Evolutionary conservation across 177 flowering plant species (phyloP), one percentile per base, ranked within the genome.

Genomic region (Telopea speciosissima): DNA sequence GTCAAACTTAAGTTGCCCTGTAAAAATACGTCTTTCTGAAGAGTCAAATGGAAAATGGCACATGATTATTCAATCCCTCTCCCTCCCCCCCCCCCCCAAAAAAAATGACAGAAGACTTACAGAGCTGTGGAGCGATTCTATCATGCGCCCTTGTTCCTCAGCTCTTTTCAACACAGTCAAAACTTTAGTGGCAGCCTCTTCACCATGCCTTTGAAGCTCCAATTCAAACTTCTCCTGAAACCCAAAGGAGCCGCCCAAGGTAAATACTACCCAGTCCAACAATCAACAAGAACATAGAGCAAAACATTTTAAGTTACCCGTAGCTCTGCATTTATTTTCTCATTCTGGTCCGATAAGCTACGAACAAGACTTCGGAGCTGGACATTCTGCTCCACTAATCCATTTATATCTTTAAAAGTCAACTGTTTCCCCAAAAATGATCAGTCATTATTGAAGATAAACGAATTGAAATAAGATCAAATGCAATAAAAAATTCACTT

Each of bases 371-470:
- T 86, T 21, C 97, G 89, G 17, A 95, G 89, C 74, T 90, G 85
- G 60, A 88, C 97, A 87, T 95, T 95, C 82, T 95, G 99, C 84
- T 89, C 98, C 64, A 95, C 96, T 73, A 95, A 76, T 66, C 90
- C 96, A 81, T 84, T 90, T 74, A 95, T 91, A 73, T 90, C 96
- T 78, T 82, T 93, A 67, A 89, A 94, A 9, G 89, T 87, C 77
- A 92, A 79, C 95, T 92, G 88, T 73, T 28, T 65, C 28, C 28
- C 13, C 17, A 26, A 67, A 72, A 7, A 44, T 24, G 17, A 68
- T 4, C n/a, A 25, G 17, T 25, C 3, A 25, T 23, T 24, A 42
- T 26, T 45, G 16, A 14, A 62, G 14, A 65, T 59, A 68, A 49
- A 65, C 17, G 25, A 73, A 45, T 31, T 19, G 45, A 28, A 44